phyloP scores from a whole-genome alignment of 2,329 filamentous ascomycete species.

The Fusarium sp. region DNA sequence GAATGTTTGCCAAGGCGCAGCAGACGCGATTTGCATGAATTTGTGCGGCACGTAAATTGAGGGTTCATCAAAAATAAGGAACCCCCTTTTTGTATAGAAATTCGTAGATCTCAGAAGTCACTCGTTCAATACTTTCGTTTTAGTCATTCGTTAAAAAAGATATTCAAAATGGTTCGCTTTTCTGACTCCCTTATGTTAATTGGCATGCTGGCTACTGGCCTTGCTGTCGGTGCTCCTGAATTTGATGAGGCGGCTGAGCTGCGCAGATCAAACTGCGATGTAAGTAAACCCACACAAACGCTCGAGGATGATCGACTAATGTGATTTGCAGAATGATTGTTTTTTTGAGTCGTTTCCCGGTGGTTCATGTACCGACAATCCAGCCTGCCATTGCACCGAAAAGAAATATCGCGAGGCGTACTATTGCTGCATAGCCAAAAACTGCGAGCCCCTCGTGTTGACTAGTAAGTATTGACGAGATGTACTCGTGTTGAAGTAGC shows the following conservation, averaged over 20 bases:
- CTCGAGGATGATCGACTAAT: rapidly evolving
- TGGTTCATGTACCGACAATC: constrained; percentile 10
- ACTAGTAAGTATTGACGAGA: not conserved
- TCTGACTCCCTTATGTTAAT: not conserved
- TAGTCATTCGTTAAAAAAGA: too few relatives aligned
- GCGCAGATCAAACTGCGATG: constrained; percentile 12
- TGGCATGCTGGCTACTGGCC: not conserved
- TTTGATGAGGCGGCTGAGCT: not conserved
- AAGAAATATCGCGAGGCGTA: constrained; percentile 8
- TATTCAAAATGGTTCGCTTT: not conserved
- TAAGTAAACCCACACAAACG: not conserved
- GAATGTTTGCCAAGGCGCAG: not conserved
- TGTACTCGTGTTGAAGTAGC: rapidly evolving
- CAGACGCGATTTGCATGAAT: not conserved
- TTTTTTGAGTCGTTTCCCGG: constrained; percentile 3
- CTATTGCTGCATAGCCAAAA: constrained; percentile 15
- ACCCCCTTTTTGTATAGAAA: not conserved
- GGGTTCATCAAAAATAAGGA: not conserved
- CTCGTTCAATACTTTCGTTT: rapidly evolving
- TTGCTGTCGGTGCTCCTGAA: not conserved
- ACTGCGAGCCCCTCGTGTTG: not conserved
- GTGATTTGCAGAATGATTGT: not conserved
- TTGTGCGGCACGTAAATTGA: not conserved
- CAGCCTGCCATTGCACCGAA: constrained; percentile 1
- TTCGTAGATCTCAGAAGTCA: rapidly evolving